A percentile compares a stretch with the other conserved stretches of the same genome.
These are phyloP conservation scores for Amanita pallidorosea DNA, from an alignment of 768 basidiomycete species.

Conservation along the genomic window DNA sequence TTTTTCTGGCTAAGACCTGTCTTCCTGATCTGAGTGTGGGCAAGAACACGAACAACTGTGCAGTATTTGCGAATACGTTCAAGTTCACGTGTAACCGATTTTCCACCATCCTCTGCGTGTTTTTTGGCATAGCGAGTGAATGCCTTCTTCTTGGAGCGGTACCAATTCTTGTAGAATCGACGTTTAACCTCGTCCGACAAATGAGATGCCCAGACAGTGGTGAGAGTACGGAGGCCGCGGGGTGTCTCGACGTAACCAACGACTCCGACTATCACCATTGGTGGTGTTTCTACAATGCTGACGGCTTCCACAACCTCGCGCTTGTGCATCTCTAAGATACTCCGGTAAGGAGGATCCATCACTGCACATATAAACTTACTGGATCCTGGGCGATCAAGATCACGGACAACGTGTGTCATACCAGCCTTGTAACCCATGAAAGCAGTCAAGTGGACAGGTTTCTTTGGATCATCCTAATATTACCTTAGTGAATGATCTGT, in stretches of 20 bases:
- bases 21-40: slow-evolving; percentile 98
- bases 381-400: slow-evolving; percentile 98
- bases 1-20: slow-evolving; percentile 98
- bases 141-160: slow-evolving; percentile 99
- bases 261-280: slow-evolving; percentile 92
- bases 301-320: slow-evolving; percentile 98
- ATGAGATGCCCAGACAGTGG: slow-evolving; percentile 98
- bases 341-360: background rate
- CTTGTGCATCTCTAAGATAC: slow-evolving; percentile 92
- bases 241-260: slow-evolving; percentile 99
- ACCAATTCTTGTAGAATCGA: slow-evolving; percentile 99
- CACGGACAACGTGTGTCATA: slow-evolving; percentile 99
- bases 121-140: slow-evolving; percentile 99
- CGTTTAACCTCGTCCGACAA: slow-evolving; percentile 97
- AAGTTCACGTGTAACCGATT: slow-evolving; percentile 88
- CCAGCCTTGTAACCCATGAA: slow-evolving; percentile 99
- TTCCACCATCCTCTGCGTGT: slow-evolving; percentile 90
- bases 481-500: slow-evolving; percentile 7
- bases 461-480: slow-evolving; percentile 93
- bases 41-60: slow-evolving; percentile 98
- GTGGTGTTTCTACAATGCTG: slow-evolving; percentile 92
- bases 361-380: slow-evolving; percentile 49
- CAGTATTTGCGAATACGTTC: slow-evolving; percentile 99
- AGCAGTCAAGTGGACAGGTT: slow-evolving; percentile 97
- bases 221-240: slow-evolving; percentile 95